Evolutionary conservation across 352 stramenopile genomes (phyloP).

Genomic region (Phytophthora kernoviae): DNA sequence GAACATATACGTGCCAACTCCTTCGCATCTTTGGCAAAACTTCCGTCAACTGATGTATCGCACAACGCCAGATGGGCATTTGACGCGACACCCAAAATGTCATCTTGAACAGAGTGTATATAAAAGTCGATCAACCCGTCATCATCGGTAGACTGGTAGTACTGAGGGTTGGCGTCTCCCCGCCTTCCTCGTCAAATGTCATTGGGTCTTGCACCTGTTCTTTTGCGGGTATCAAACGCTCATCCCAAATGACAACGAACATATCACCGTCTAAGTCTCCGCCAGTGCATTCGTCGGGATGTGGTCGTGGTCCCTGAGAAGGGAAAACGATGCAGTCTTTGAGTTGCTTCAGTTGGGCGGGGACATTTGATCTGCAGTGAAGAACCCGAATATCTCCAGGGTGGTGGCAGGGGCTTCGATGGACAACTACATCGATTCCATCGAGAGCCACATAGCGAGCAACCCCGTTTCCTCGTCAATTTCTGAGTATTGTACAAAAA

Average conservation of each 20-base stretch:
- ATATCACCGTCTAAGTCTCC: slow-evolving; percentile 84
- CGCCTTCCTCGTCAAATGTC: slow-evolving; percentile 39
- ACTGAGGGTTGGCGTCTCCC: slow-evolving; percentile 24
- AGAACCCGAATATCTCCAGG: slow-evolving; percentile 78
- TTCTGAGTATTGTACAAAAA: slow-evolving; percentile 81
- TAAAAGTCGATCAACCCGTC: slow-evolving; percentile 71
- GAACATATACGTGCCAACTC: slow-evolving; percentile 72
- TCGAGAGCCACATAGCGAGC: slow-evolving; percentile 34
- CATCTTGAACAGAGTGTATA: slow-evolving; percentile 68
- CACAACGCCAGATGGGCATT: slow-evolving; percentile 80
- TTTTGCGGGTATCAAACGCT: slow-evolving; percentile 59
- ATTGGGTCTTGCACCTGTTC: slow-evolving; percentile 54
- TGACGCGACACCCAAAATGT: slow-evolving; percentile 77
- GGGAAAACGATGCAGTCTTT: slow-evolving; percentile 84
- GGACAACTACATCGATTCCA: slow-evolving; percentile 61
- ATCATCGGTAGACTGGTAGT: slow-evolving; percentile 45
- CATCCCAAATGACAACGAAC: slow-evolving; percentile 86
- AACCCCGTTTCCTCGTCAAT: slow-evolving; percentile 29
- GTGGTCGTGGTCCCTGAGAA: slow-evolving; percentile 60
- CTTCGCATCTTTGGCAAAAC: slow-evolving; percentile 51
- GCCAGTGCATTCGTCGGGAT: slow-evolving; percentile 81
- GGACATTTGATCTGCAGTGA: slow-evolving; percentile 54
- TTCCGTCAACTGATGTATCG: slow-evolving; percentile 51
- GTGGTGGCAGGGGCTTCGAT: slow-evolving; percentile 81
- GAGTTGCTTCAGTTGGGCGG: slow-evolving; percentile 44